Percentiles rank a stretch among this genome's conserved stretches.
These are phyloP conservation scores for Rhizopus delemar DNA, from an alignment of 371 early-diverging fungal genomes.

Conservation along the genomic window DNA sequence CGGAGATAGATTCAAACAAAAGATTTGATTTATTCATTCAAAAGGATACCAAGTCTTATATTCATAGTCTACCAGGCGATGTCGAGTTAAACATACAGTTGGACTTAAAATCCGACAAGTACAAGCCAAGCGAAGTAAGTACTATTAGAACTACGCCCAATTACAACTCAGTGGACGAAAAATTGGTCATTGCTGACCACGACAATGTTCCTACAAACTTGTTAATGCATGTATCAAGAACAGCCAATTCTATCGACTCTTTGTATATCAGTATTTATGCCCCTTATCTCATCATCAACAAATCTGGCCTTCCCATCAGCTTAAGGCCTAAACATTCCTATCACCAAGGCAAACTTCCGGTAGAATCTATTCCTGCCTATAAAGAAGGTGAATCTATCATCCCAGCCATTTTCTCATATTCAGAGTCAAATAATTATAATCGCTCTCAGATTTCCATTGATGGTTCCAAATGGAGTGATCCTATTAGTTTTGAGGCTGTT, in stretches of 20 bases:
- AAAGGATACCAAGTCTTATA: conserved; percentile 56
- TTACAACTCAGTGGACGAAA: conserved; percentile 17
- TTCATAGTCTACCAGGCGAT: conserved; percentile 68
- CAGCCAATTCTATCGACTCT: conserved; percentile 25
- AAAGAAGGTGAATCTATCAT: conserved; percentile 28
- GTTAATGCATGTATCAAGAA: conserved; percentile 53
- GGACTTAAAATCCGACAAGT: conserved; percentile 57
- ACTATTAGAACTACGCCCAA: conserved; percentile 15
- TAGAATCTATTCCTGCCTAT: conserved; percentile 26
- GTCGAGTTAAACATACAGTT: conserved; percentile 60
- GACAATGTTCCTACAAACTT: conserved; percentile 55
- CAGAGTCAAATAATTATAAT: conserved; percentile 70
- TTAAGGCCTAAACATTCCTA: conserved; percentile 25
- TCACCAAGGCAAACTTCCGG: conserved; percentile 14
- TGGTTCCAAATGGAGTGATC: conserved; percentile 77
- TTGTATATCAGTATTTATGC: conserved; percentile 39
- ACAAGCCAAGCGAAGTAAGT: conserved; percentile 19
- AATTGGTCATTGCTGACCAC: conserved; percentile 34
- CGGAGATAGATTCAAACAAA: conserved; percentile 48
- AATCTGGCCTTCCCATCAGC: conserved; percentile 63
- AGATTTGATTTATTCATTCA: conserved; percentile 34
- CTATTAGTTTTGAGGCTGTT: conserved; percentile 83
- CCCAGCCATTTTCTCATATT: conserved; percentile 84
- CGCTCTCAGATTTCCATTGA: conserved; percentile 67
- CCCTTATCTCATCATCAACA: conserved; percentile 74